Evolutionary conservation across 495 filamentous ascomycete genomes (phyloP).

Genomic region (Neurospora africana): DNA sequence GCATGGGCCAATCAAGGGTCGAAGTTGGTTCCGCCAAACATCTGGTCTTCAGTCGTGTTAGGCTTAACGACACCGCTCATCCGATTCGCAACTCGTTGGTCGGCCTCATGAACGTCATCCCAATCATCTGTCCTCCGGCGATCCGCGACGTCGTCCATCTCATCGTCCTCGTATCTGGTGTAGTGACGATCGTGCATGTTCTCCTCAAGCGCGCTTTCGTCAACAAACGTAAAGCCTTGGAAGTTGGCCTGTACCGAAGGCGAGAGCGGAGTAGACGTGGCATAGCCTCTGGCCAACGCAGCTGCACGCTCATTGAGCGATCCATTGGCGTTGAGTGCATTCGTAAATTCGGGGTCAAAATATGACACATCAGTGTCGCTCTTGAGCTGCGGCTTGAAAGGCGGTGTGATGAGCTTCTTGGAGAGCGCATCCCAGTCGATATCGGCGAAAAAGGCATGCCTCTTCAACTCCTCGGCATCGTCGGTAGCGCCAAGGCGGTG

Average conservation of each 20-base stretch:
- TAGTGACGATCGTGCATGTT: constrained; percentile 58
- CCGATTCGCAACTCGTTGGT: constrained; percentile 40
- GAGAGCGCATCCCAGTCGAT: constrained; percentile 81
- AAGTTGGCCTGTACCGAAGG: constrained; percentile 97
- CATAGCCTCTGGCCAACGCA: constrained; percentile 61
- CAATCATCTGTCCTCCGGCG: constrained; percentile 39
- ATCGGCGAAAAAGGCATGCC: constrained; percentile 87
- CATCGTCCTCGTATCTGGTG: constrained; percentile 60
- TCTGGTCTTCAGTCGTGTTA: constrained; percentile 52
- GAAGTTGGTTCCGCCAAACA: constrained; percentile 67
- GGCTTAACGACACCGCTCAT: constrained; percentile 69
- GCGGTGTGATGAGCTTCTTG: constrained; percentile 88
- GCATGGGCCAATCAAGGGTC: constrained; percentile 31
- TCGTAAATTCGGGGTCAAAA: constrained; percentile 98
- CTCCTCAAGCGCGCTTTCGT: constrained; percentile 91
- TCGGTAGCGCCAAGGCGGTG: constrained; percentile 84
- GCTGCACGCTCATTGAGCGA: constrained; percentile 86
- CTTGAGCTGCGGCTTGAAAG: constrained; percentile 95
- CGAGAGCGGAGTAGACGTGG: constrained; percentile 79
- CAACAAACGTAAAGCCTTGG: constrained; percentile 95
- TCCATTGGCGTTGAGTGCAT: constrained; percentile 70
- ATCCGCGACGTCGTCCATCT: constrained; percentile 38
- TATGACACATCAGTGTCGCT: constrained; percentile 93
- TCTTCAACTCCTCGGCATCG: constrained; percentile 91
- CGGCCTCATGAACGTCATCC: constrained; percentile 35